Evolutionary conservation across 179 eudicot species (phyloP).

Genomic region (Spergularia azorica): DNA sequence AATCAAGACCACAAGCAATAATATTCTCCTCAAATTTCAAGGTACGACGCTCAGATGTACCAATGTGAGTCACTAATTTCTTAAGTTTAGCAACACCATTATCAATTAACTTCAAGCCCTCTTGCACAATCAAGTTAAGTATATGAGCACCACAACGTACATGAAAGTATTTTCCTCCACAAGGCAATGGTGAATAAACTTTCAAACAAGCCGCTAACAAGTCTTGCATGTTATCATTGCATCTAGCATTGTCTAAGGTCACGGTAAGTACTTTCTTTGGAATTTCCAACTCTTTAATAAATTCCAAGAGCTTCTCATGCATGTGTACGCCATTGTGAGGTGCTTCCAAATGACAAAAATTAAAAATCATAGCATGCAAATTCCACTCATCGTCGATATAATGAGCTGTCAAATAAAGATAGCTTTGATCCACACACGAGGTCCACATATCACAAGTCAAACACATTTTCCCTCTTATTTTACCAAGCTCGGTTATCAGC

Average conservation of each 20-base stretch:
- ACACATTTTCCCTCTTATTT: background rate
- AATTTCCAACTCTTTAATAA: background rate
- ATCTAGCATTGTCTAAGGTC: too few relatives aligned
- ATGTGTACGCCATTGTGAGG: background rate
- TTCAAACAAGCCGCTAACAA: slow-evolving; percentile 7
- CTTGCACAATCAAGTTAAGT: background rate
- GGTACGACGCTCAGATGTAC: slow-evolving; percentile 1
- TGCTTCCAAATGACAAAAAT: too few relatives aligned
- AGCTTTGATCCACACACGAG: slow-evolving; percentile 14
- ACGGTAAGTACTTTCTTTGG: too few relatives aligned
- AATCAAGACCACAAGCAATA: background rate
- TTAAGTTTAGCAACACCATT: slow-evolving; percentile 2
- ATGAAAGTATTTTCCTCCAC: slow-evolving; percentile 23
- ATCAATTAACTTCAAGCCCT: background rate
- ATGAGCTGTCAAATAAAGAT: slow-evolving; percentile 11
- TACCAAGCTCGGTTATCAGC: background rate
- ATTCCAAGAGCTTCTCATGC: background rate
- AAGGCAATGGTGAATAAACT: background rate
- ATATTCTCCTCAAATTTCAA: slow-evolving; percentile 9
- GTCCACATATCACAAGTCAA: slow-evolving; percentile 16
- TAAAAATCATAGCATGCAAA: too few relatives aligned
- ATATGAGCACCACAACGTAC: slow-evolving; percentile 26
- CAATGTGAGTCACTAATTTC: slow-evolving; percentile 6
- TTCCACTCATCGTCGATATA: background rate
- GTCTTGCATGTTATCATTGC: background rate